A percentile compares a stretch with the other conserved stretches of the same genome.
Evolutionary conservation across 2,329 filamentous ascomycete species (phyloP).

Genomic region (Botryotinia globosa): DNA sequence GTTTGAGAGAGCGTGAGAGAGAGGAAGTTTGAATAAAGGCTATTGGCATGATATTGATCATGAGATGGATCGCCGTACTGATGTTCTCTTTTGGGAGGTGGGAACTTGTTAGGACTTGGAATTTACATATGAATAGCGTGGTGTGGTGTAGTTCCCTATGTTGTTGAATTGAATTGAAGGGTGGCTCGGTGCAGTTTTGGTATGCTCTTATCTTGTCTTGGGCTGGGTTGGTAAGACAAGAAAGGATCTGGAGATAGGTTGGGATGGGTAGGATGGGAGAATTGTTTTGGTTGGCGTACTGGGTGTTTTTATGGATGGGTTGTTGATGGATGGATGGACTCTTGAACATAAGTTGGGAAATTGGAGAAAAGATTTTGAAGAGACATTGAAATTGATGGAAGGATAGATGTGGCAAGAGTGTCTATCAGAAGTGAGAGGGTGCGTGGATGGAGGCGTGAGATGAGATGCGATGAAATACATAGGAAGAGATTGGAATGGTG

Average conservation of each 20-base stretch:
- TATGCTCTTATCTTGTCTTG: conserved; percentile 2
- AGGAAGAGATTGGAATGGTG: conserved; percentile 7
- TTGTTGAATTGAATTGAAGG: conserved; percentile 13
- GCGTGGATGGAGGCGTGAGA: neutral
- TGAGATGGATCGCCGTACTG: neutral
- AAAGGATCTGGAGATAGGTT: conserved; percentile 5
- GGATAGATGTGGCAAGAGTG: neutral
- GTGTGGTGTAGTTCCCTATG: conserved; percentile 6
- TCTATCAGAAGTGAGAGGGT: neutral
- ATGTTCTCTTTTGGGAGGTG: neutral
- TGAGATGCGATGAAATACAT: neutral
- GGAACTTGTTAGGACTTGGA: conserved; percentile 1
- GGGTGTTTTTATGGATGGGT: conserved; percentile 7
- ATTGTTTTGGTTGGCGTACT: neutral
- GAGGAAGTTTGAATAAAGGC: conserved; percentile 19
- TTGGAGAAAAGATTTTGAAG: neutral
- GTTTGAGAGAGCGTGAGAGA: neutral
- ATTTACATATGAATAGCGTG: conserved; percentile 16
- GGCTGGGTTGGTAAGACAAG: neutral
- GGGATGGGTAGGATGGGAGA: conserved; percentile 3
- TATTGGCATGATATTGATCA: conserved; percentile 11
- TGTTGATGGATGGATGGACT: neutral
- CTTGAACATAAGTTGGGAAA: conserved; percentile 13
- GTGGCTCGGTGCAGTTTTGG: neutral
- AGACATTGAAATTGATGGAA: neutral